phyloP scores from a whole-genome alignment of 495 filamentous ascomycete species.

The Penicillium odoratum region DNA sequence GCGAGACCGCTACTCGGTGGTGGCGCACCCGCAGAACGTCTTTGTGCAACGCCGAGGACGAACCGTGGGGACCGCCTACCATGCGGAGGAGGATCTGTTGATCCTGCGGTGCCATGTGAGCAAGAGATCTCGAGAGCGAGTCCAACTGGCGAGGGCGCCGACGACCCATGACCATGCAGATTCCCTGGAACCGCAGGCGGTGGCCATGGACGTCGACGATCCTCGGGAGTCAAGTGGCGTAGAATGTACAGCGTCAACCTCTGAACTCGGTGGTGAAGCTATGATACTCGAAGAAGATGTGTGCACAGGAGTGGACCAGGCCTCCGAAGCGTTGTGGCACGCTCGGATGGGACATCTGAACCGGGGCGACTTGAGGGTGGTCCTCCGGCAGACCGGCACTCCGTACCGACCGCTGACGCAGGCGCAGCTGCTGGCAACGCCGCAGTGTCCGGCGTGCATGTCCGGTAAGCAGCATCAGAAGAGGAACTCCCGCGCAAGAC shows the following conservation, averaged over 20 bases:
- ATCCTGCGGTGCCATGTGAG: constrained; percentile 16
- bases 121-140: constrained; percentile 12
- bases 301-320: constrained; percentile 4
- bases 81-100: constrained; percentile 17
- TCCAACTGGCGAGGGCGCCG: constrained; percentile 14
- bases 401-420: constrained; percentile 5
- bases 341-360: constrained; percentile 9
- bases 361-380: constrained; percentile 7
- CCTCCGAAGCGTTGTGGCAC: constrained; percentile 6
- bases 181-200: constrained; percentile 10
- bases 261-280: constrained; percentile 27
- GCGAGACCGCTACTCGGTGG: constrained; percentile 13
- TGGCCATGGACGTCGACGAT: constrained; percentile 6
- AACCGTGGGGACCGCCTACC: constrained; percentile 11
- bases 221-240: constrained; percentile 5
- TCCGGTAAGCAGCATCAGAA: constrained; percentile 7
- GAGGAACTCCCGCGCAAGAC: constrained; percentile 9
- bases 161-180: constrained; percentile 8
- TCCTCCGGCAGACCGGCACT: constrained; percentile 9
- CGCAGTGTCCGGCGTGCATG: constrained; percentile 8
- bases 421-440: constrained; percentile 7
- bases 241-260: constrained; percentile 2
- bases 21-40: constrained; percentile 14
- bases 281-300: constrained; percentile 4
- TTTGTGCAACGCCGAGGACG: constrained; percentile 18